Percentiles rank a stretch among this genome's conserved stretches.
Conservation (phyloP, 208 protist species). For the Trypanosoma melophagium region DNA sequence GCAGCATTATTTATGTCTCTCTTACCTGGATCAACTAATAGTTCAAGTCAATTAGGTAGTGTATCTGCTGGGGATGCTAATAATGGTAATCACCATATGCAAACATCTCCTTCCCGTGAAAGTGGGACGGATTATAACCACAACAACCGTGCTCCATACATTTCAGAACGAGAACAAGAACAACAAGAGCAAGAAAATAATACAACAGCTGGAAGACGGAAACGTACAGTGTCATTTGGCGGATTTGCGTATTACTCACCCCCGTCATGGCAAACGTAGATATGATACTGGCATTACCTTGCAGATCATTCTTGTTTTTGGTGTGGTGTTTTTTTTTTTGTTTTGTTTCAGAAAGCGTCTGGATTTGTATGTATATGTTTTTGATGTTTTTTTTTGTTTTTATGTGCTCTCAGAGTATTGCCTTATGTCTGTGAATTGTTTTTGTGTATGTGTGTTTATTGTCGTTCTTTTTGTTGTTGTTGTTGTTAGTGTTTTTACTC, state of each 20-base stretch:
- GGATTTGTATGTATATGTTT: background rate
- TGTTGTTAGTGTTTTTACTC: no score
- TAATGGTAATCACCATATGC: background rate
- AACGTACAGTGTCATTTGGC: conserved; percentile 25
- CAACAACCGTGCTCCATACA: background rate
- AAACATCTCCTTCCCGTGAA: background rate
- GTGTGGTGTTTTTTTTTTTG: background rate
- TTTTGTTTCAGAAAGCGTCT: background rate
- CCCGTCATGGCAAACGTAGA: background rate
- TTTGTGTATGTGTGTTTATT: conserved; percentile 1
- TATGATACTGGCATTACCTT: no score
- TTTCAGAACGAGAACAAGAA: background rate
- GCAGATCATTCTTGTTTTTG: background rate
- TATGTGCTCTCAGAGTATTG: background rate
- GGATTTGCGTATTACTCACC: conserved; percentile 23
- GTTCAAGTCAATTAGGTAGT: background rate
- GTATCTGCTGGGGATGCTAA: background rate
- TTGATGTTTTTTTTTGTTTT: conserved; percentile 13
- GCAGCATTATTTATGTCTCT: conserved; percentile 22
- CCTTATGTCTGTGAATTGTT: background rate
- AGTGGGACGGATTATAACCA: background rate
- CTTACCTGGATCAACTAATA: conserved; percentile 5
- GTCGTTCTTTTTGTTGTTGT: conserved; percentile 3
- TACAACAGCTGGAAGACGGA: background rate
- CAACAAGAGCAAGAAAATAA: background rate